Evolutionary conservation across 805 yeast genomes (phyloP).

Genomic region (Priceomyces carsonii): DNA sequence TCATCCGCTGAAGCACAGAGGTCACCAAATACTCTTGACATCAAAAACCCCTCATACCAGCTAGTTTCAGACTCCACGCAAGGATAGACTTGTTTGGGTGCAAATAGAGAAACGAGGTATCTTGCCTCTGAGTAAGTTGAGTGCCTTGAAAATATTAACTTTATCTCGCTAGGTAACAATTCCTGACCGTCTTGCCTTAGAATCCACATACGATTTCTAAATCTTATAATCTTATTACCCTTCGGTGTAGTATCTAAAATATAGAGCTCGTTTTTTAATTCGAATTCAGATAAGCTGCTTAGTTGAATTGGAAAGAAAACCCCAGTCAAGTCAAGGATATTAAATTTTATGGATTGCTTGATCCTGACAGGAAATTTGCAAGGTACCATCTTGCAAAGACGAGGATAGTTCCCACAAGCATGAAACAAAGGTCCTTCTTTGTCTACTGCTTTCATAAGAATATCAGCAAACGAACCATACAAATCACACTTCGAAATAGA

Average conservation of each 20-base stretch:
- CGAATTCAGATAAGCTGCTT: slow-evolving; percentile 12
- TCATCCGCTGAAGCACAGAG: slow-evolving; percentile 17
- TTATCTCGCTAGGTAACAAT: slow-evolving; percentile 36
- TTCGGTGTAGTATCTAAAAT: slow-evolving; percentile 16
- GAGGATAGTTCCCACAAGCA: slow-evolving; percentile 7
- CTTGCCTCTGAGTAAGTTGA: slow-evolving; percentile 45
- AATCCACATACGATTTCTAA: slow-evolving; percentile 28
- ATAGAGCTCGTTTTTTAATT: slow-evolving; percentile 9
- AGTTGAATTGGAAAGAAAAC: slow-evolving; percentile 26
- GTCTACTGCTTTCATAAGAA: not conserved
- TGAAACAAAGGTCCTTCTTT: slow-evolving; percentile 5
- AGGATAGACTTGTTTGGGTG: slow-evolving; percentile 45
- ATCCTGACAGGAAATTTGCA: slow-evolving; percentile 22
- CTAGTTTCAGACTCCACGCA: slow-evolving; percentile 31
- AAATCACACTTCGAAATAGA: not conserved
- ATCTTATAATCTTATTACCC: slow-evolving; percentile 23
- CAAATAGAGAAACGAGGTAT: slow-evolving; percentile 33
- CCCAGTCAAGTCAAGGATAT: slow-evolving; percentile 33
- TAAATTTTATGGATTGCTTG: slow-evolving; percentile 39
- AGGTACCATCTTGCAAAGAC: not conserved
- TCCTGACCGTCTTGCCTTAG: slow-evolving; percentile 23
- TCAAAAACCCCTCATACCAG: slow-evolving; percentile 41
- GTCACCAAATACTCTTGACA: slow-evolving; percentile 43
- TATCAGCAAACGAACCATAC: not conserved
- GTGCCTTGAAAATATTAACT: slow-evolving; percentile 46